Evolutionary conservation across 495 filamentous ascomycete genomes (phyloP).

Genomic region (Trichoderma erinaceum): DNA sequence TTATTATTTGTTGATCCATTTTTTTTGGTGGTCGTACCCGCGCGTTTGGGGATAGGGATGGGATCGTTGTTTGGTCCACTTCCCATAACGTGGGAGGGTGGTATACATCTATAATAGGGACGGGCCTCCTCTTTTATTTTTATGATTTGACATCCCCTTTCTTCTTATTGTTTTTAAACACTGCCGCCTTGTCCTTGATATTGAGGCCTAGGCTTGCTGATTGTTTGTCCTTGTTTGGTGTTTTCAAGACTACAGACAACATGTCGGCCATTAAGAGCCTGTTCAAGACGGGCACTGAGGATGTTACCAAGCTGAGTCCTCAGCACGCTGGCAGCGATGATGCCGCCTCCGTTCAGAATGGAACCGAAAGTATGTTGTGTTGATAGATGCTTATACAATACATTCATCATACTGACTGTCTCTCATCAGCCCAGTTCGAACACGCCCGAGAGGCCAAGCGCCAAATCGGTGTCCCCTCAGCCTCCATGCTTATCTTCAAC

Average conservation of each 20-base stretch:
- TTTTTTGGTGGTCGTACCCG: too few species aligned
- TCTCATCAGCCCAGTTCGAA: constrained; percentile 21
- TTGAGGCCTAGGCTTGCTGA: not conserved
- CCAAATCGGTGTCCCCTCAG: constrained; percentile 32
- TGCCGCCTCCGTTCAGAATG: not conserved
- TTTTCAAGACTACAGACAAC: not conserved
- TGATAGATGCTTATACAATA: too few species aligned
- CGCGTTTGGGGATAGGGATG: too few species aligned
- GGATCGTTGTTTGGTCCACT: too few species aligned
- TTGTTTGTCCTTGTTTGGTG: not conserved
- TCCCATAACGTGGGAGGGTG: too few species aligned
- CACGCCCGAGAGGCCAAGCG: constrained; percentile 30
- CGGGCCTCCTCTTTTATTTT: not conserved
- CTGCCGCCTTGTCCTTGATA: too few species aligned
- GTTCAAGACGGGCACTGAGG: not conserved
- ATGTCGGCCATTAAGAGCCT: not conserved
- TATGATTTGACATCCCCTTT: not conserved
- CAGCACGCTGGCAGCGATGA: not conserved
- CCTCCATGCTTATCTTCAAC: constrained; percentile 41
- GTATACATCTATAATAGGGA: too few species aligned
- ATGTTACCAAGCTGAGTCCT: not conserved
- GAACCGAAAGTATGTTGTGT: not conserved
- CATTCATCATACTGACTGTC: not conserved
- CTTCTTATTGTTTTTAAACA: not conserved
- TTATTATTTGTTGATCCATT: too few species aligned